A percentile compares a stretch with the other conserved stretches of the same genome.
Conservation (phyloP, 179 eudicot species). For the Patellifolia procumbens region DNA sequence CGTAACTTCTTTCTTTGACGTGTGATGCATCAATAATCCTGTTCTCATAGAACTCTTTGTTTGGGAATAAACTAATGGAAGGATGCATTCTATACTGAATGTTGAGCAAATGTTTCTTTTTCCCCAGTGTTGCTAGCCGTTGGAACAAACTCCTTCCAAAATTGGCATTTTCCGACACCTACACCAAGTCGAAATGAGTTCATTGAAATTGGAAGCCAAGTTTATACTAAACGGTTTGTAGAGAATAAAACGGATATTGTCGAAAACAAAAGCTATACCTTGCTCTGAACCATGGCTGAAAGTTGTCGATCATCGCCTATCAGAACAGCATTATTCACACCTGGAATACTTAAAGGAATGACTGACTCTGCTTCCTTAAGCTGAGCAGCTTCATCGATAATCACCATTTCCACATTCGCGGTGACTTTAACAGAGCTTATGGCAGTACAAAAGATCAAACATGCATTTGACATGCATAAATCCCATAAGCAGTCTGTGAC, state of each 20-base stretch:
- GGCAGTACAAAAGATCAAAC: slow-evolving; percentile 80
- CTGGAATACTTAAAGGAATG: slow-evolving; percentile 65
- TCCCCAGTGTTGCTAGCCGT: slow-evolving; percentile 48
- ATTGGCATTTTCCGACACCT: slow-evolving; percentile 28
- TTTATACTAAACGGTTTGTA: too few species aligned
- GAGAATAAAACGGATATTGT: too few species aligned
- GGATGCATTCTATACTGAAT: too few species aligned
- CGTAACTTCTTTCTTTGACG: too few species aligned
- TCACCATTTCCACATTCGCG: slow-evolving; percentile 35
- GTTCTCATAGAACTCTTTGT: too few species aligned
- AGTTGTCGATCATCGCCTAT: slow-evolving; percentile 77
- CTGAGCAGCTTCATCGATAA: slow-evolving; percentile 83
- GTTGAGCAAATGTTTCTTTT: slow-evolving; percentile 50
- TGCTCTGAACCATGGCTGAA: slow-evolving; percentile 77
- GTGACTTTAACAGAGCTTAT: slow-evolving; percentile 50
- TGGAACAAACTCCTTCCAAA: slow-evolving; percentile 76
- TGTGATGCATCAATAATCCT: too few species aligned
- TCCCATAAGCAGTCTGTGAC: too few species aligned
- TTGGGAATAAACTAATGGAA: too few species aligned
- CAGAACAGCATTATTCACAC: slow-evolving; percentile 54
- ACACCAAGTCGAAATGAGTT: background rate
- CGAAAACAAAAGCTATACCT: slow-evolving; percentile 32
- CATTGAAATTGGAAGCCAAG: background rate
- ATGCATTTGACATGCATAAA: too few species aligned
- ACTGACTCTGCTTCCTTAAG: too few species aligned